Base-by-base conservation (phyloP, 2,329 filamentous ascomycete species). In the Colletotrichum sp. region DNA sequence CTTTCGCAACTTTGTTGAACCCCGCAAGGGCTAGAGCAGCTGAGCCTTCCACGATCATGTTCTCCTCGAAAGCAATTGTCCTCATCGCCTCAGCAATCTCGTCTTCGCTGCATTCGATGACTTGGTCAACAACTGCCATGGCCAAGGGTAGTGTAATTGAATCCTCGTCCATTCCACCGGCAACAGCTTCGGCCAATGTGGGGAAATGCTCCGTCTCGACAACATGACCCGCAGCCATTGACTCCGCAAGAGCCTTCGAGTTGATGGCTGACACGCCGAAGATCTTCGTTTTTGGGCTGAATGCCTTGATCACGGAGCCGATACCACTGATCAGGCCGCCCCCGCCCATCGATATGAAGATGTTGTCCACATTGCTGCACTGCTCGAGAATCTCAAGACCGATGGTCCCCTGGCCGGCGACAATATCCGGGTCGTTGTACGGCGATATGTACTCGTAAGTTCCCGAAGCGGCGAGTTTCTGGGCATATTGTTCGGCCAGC, bases 301-400 rank as follows among this genome's bases (percentile, higher is more conserved):
- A 81, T 6, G 80, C 77, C 36, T 80, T 81, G 65, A 80, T 63
- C 12, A 80, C 80, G 21, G 80, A 77, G 4, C 80, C 79, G 28
- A 81, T 79, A 24, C 80, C 80, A 28, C 79, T 78, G 60, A 81
- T 77, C 10, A 81, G 72, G 0, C 80, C 79, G 24, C 78, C 79
- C 18, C 80, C 80, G 16, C 80, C 79, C 78, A 81, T 80, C 26
- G 80, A 75, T 26, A 81, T 71, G 66, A 81, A 81, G 18, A 80
- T 24, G 28, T 77, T 80, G 26, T 81, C 79, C 6, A 80, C 76
- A 3, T 72, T 52, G 21, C 21, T 36, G 34, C 77, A 78, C 68
- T 81, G 80, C 72, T 81, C 79, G 3, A 81, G 78, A 9, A 81
- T 78, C 64, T 78, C 79, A 16, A 80, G 78, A 1, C 69, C 79